Base-by-base conservation (phyloP, 345 rosid species). In the Hirschfeldia incana region DNA sequence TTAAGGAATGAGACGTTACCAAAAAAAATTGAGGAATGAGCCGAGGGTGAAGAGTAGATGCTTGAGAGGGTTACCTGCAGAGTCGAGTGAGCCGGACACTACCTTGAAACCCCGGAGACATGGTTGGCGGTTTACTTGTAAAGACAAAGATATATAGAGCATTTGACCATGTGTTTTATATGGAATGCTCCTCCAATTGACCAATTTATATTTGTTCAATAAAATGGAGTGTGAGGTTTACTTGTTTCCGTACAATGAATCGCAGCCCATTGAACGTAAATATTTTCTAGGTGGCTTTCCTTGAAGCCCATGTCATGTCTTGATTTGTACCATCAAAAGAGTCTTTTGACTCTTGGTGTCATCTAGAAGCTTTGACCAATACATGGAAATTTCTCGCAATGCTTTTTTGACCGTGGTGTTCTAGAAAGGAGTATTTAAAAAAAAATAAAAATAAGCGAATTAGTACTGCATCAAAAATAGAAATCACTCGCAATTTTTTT, bases 31-130 rank as follows among this genome's bases (percentile, higher is more conserved):
- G 13, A 86, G 71, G 65, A 74, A 86, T 77, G 87, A 85, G 65
- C 90, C 97, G 12, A 39, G 80, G 15, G 73, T 91, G 55, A 85
- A 88, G 82, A 83, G 97, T 72, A 79, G 92, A 74, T 86, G 97
- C 85, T 87, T 92, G 27, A 81, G 96, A 85, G 99, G 94, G 61
- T 86, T 91, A 69, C 80, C 91, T 58, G 62, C 89, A 64, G 99
- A 92, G 86, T 67, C 97, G 27, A 90, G 96, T 51, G 90, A 92
- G 15, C 81, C 84, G 4, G 89, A 85, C 51, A 86, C 91, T 83
- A 92, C 95, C 3, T 80, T 80, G 72, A 91, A 88, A 80, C 93
- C 96, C 27, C 84, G 86, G 61, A 87, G 85, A 60, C 94, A 95
- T 80, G 98, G 96, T 30, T 90, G 96, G 75, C 85, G 86, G 36